Evolutionary conservation across 306 rosid genomes (phyloP), one percentile per base, ranked within the genome.

Genomic region (Leucaena leucocephala): DNA sequence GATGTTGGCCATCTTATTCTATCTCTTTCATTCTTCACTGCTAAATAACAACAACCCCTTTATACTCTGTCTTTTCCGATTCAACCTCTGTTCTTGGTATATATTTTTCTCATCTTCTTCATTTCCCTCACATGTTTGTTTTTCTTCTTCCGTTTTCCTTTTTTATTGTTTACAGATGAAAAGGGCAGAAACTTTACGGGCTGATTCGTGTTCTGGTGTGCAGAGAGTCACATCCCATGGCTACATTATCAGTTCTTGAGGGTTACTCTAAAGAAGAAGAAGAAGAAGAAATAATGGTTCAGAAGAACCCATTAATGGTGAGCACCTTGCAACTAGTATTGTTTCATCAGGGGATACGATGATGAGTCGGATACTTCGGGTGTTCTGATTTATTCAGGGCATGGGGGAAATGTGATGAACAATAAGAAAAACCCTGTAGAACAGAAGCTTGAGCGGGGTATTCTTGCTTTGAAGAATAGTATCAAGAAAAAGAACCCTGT

Each of bases 371-470:
- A 88, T 61, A 42, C 82, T 55, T 85, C 86, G 13, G 86, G 84
- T 76, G 81, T 85, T 80, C 84, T 91, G 88, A 84, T 82, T n/a
- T 92, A 90, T 78, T 85, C 85, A 0, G 94, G 94, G 21, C 89
- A 87, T 65, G 93, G 93, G 44, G 94, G 90, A 46, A 92, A 90
- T 87, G 71, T 88, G 27, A 75, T 81, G 73, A 57, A 80, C 50
- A 39, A 82, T 3, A 84, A 81, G 5, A 88, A 84, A 76, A 77
- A 82, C 79, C 93, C 91, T 0, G 88, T 78, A 73, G 94, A 92
- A 72, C 90, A 92, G 82, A 88, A 88, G 85, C 92, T 92, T 61
- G 83, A 78, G 78, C 76, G 86, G 68, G 94, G 94, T 43, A 92
- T 90, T 73, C 92, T 87, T 40, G 91, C 94, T 22, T 75, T 92